phyloP scores from a whole-genome alignment of 106 monocot species.

The Acanthochlamys bracteata region DNA sequence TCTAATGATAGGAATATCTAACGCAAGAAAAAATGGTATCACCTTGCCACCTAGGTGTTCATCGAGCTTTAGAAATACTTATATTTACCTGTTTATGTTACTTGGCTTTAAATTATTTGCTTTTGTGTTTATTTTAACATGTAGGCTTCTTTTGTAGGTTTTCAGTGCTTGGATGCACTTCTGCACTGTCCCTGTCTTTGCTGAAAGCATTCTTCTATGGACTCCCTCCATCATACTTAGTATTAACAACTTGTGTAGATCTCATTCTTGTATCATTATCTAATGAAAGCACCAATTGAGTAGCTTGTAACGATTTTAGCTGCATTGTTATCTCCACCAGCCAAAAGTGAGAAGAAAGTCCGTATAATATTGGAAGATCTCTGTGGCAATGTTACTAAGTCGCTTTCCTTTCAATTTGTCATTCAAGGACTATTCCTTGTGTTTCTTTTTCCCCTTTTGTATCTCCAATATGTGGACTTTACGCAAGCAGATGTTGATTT shows the following conservation, averaged over 20 bases:
- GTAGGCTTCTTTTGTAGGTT: constrained; percentile 45
- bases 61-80: background rate
- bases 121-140: background rate
- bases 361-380: constrained; percentile 62
- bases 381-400: constrained; percentile 37
- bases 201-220: constrained; percentile 98
- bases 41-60: background rate
- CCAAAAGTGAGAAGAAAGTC: constrained; percentile 92
- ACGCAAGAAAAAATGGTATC: background rate
- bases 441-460: background rate
- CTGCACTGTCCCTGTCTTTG: constrained; percentile 80
- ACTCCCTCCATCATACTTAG: constrained; percentile 86
- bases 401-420: too few species aligned
- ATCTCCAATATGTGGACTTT: background rate
- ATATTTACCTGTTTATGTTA: background rate
- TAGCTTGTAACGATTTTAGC: constrained; percentile 23
- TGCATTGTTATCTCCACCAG: constrained; percentile 63
- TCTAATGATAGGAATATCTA: background rate
- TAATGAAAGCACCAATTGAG: background rate
- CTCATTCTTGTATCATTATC: background rate
- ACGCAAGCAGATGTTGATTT: background rate
- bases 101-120: background rate
- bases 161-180: constrained; percentile 99
- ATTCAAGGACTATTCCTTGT: background rate
- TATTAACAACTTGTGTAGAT: constrained; percentile 11